Base-by-base conservation (phyloP, 225 moss, liverwort and hornwort species). In the Marchantia paleacea region DNA sequence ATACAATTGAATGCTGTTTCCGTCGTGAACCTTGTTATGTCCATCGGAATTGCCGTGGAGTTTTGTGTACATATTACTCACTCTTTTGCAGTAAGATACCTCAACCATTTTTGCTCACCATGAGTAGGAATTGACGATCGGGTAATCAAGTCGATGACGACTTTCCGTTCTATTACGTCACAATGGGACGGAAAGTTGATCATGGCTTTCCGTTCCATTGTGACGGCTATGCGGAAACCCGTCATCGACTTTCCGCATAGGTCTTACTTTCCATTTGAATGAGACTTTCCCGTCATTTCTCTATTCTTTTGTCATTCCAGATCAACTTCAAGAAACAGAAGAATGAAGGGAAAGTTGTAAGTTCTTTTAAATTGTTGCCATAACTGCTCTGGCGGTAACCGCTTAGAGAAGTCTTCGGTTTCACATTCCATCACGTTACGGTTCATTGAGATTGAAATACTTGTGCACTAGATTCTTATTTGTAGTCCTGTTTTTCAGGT, bases 1-100 rank as follows among this genome's bases (percentile, higher is more conserved):
- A 89, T 99, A 78, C 93, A 99, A 88, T 89, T 99, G 71, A 99
- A 99, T 85, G 97, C 97, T 63, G 91, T 99, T 39, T 99, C 97
- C 3, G 87, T 99, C 67, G 97, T 99, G 77, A 99, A 99, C 81
- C 89, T 99, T 25, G 97, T 99, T 31, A 99, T 99, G 97, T 91
- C 97, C 19, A 90, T 94, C 74, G 97, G 97, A 48, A 99, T 99
- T 75, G 91, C 91, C 29, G 97, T 99, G 70, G 97, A 95, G 87
- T 99, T 99, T 77, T 99, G 95, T 81, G 95, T 99, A 57, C 97
- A 99, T 81, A 91, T 99, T 52, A 92, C 92, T 25, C 95, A 99
- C 75, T 85, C 92, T 67, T 99, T 99, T 82, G 86, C 89, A 75
- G 97, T 99, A 89, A 83, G 91, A 66, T 31, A 26, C 29, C 0